Percentiles rank a stretch among this genome's conserved stretches.
phyloP scores from a whole-genome alignment of 1,139 yeast genomes.

The Geotrichum bryndzae region DNA sequence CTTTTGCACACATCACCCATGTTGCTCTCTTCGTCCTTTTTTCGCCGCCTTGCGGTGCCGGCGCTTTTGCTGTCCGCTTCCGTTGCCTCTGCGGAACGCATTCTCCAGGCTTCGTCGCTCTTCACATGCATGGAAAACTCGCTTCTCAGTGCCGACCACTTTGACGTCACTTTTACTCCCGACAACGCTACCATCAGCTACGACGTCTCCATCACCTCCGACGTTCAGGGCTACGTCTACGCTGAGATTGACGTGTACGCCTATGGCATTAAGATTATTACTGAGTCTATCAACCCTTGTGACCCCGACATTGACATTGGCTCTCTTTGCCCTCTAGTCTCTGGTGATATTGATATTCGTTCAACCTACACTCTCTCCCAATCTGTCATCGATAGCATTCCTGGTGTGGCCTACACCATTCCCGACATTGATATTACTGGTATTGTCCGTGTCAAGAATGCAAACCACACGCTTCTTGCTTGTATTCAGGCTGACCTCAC shows the following conservation, averaged over 20 bases:
- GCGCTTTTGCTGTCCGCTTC: neutral
- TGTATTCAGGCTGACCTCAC: constrained; percentile 83
- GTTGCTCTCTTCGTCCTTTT: neutral
- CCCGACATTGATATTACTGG: constrained; percentile 97
- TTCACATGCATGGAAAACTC: constrained; percentile 93
- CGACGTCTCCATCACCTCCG: constrained; percentile 71
- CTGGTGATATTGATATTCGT: constrained; percentile 77
- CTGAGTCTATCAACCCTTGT: constrained; percentile 61
- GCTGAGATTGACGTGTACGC: constrained; percentile 68
- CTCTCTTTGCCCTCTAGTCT: constrained; percentile 71
- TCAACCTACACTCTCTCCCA: constrained; percentile 46
- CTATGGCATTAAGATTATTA: constrained; percentile 69
- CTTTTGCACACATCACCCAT: neutral
- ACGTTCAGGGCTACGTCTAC: constrained; percentile 65
- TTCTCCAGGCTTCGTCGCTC: constrained; percentile 45
- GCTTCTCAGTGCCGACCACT: constrained; percentile 72
- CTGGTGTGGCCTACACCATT: constrained; percentile 77
- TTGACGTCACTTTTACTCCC: constrained; percentile 71
- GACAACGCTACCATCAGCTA: constrained; percentile 56
- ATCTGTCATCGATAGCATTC: constrained; percentile 51
- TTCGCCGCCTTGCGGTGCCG: neutral
- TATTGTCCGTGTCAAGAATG: constrained; percentile 49
- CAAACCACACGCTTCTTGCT: constrained; percentile 49
- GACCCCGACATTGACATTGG: constrained; percentile 39
- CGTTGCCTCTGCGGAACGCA: constrained; percentile 19